These are phyloP conservation scores for Elongisporangium undulatum DNA, from an alignment of 352 stramenopile genomes.

Conservation along the genomic window DNA sequence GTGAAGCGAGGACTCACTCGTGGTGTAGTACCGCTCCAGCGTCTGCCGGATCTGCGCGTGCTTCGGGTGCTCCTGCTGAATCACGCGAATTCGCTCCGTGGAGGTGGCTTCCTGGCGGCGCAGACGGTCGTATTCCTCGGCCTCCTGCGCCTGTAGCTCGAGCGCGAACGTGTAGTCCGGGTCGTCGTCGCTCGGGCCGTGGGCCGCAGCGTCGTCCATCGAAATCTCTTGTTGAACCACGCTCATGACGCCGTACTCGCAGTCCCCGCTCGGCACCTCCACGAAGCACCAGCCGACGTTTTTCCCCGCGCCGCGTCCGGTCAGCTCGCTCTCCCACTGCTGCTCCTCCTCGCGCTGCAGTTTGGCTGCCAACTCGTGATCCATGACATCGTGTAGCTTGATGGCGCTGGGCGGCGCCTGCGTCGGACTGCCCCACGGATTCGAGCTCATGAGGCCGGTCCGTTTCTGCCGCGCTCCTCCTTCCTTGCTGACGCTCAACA, in stretches of 20 bases:
- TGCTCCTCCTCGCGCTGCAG: slow-evolving; percentile 69
- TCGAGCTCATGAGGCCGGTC: slow-evolving; percentile 11
- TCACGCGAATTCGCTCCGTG: slow-evolving; percentile 56
- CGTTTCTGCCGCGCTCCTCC: background rate
- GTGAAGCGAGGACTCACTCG: slow-evolving; percentile 17
- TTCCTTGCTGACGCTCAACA: background rate
- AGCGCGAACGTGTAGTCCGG: slow-evolving; percentile 73
- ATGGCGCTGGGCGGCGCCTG: slow-evolving; percentile 23
- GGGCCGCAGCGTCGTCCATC: slow-evolving; percentile 31
- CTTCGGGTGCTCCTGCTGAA: slow-evolving; percentile 47
- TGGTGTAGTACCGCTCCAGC: slow-evolving; percentile 40
- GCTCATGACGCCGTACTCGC: slow-evolving; percentile 61
- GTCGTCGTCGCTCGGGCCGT: slow-evolving; percentile 30
- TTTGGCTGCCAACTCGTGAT: slow-evolving; percentile 62
- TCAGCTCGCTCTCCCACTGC: slow-evolving; percentile 59
- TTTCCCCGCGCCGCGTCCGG: slow-evolving; percentile 44
- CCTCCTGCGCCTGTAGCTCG: slow-evolving; percentile 65
- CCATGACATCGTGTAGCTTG: slow-evolving; percentile 66
- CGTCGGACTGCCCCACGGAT: slow-evolving; percentile 24
- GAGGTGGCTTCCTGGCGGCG: slow-evolving; percentile 61
- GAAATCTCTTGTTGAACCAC: slow-evolving; percentile 68
- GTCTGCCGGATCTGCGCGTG: slow-evolving; percentile 42
- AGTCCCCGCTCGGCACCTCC: slow-evolving; percentile 53
- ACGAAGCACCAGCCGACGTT: slow-evolving; percentile 71
- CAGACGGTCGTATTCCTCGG: slow-evolving; percentile 70